phyloP scores from a whole-genome alignment of 108 stramenopile genomes.

The Fistulifera solaris region DNA sequence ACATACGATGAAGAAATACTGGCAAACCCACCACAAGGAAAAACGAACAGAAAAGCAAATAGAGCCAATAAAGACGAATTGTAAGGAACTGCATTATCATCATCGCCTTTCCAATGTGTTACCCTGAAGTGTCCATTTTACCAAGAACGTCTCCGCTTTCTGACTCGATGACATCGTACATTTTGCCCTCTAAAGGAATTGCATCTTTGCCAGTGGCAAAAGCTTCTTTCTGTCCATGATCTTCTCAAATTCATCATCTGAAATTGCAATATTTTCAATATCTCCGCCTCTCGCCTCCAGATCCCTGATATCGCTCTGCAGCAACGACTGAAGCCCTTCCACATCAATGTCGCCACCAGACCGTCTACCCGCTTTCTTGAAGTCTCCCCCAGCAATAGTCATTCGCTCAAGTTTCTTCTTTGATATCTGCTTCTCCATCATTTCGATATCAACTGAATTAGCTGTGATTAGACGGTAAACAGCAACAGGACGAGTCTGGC shows the following conservation, averaged over 20 bases:
- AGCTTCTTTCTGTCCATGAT: constrained; percentile 81
- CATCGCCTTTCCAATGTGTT: too few species aligned
- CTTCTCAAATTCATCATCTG: constrained; percentile 78
- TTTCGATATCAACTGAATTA: constrained; percentile 94
- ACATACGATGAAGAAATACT: constrained; percentile 35
- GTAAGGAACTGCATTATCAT: too few species aligned
- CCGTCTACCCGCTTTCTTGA: constrained; percentile 80
- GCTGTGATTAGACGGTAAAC: constrained; percentile 93
- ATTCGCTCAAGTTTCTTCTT: constrained; percentile 95
- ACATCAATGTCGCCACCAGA: constrained; percentile 67
- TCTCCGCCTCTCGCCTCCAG: constrained; percentile 59
- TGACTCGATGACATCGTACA: constrained; percentile 84
- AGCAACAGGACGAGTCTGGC: constrained; percentile 86
- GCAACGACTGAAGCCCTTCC: constrained; percentile 55
- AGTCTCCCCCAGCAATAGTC: constrained; percentile 94
- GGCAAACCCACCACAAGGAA: constrained; percentile 21
- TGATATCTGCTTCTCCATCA: constrained; percentile 96
- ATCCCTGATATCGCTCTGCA: constrained; percentile 88
- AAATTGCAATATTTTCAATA: constrained; percentile 64
- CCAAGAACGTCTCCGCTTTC: constrained; percentile 57
- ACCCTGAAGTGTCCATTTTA: constrained; percentile 22
- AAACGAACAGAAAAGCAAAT: too few species aligned
- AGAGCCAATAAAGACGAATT: too few species aligned
- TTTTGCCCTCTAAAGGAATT: constrained; percentile 76
- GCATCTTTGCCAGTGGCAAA: constrained; percentile 60